These are phyloP conservation scores for Nelumbo lutea DNA, from an alignment of 164 flowering plant species.

Conservation along the genomic window DNA sequence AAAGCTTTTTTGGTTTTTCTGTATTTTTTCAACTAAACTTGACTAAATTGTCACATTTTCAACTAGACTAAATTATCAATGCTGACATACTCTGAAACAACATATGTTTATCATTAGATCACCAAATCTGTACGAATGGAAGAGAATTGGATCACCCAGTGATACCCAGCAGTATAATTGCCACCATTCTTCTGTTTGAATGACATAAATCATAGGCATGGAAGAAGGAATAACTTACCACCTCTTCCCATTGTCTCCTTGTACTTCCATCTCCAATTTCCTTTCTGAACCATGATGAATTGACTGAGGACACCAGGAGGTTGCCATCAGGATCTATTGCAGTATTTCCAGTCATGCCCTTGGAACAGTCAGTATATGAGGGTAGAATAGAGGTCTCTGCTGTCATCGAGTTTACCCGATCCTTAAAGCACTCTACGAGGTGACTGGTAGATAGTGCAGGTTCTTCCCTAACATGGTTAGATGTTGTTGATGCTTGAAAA, in stretches of 20 bases:
- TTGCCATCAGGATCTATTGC: constrained; percentile 13
- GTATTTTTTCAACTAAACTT: neutral
- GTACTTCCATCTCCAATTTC: constrained; percentile 17
- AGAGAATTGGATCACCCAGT: too few species aligned
- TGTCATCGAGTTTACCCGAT: constrained; percentile 19
- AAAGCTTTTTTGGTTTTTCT: neutral
- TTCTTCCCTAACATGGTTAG: constrained; percentile 17
- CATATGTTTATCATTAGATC: too few species aligned
- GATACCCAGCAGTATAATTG: too few species aligned
- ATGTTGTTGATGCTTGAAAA: constrained; percentile 21
- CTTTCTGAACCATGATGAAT: constrained; percentile 21
- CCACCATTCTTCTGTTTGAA: neutral
- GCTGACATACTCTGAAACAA: too few species aligned
- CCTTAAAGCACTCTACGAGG: constrained; percentile 12
- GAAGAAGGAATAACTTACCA: constrained; percentile 29
- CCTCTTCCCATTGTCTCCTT: constrained; percentile 29
- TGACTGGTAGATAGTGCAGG: constrained; percentile 17
- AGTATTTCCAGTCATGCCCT: constrained; percentile 13
- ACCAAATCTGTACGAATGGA: too few species aligned
- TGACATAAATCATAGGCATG: constrained; percentile 4
- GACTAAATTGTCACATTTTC: too few species aligned
- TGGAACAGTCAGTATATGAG: constrained; percentile 14
- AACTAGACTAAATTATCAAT: too few species aligned
- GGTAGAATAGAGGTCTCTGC: constrained; percentile 12
- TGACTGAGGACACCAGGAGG: constrained; percentile 14